These are phyloP conservation scores for Teratosphaeria nubilosa DNA, from an alignment of 2,329 filamentous ascomycete genomes.

Conservation along the genomic window DNA sequence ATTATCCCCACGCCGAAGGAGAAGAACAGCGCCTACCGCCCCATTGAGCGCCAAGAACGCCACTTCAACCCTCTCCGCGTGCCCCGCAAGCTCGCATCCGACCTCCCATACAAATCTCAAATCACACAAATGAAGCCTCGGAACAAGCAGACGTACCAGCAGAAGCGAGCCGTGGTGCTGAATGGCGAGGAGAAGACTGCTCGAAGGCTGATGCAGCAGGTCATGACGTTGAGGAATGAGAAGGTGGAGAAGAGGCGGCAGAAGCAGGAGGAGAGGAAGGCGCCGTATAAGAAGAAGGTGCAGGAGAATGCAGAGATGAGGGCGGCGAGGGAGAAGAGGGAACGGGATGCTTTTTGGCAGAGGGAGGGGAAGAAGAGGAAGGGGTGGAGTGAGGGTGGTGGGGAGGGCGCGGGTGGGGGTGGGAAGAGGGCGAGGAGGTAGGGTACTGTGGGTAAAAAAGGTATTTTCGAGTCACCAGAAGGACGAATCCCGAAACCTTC, in stretches of 20 bases:
- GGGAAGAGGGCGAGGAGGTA: constrained; percentile 5
- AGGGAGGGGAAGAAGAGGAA: constrained; percentile 76
- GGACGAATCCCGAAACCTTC: too few relatives aligned
- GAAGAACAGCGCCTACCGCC: constrained; percentile 77
- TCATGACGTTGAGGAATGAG: constrained; percentile 82
- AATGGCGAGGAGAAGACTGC: constrained; percentile 79
- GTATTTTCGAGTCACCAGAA: too few relatives aligned
- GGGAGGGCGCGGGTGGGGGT: constrained; percentile 19
- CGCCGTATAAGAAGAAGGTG: constrained; percentile 72
- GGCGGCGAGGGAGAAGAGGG: constrained; percentile 74
- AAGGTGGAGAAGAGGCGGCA: constrained; percentile 71
- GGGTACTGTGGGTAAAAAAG: too few relatives aligned
- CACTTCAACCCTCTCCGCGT: constrained; percentile 56
- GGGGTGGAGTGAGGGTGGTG: constrained; percentile 41
- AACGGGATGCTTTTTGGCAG: constrained; percentile 87
- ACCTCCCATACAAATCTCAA: constrained; percentile 87
- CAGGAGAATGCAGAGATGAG: constrained; percentile 77
- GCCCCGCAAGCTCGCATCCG: constrained; percentile 68
- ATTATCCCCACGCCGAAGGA: constrained; percentile 65
- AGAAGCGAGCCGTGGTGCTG: constrained; percentile 85
- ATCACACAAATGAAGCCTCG: constrained; percentile 73
- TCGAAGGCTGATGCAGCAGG: constrained; percentile 80
- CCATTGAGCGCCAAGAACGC: constrained; percentile 41
- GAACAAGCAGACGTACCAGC: constrained; percentile 66
- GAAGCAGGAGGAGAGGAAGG: constrained; percentile 81